Percentiles rank a stretch among this genome's conserved stretches.
These are phyloP conservation scores for Podaxis pistillaris DNA, from an alignment of 768 basidiomycete genomes.

Conservation along the genomic window DNA sequence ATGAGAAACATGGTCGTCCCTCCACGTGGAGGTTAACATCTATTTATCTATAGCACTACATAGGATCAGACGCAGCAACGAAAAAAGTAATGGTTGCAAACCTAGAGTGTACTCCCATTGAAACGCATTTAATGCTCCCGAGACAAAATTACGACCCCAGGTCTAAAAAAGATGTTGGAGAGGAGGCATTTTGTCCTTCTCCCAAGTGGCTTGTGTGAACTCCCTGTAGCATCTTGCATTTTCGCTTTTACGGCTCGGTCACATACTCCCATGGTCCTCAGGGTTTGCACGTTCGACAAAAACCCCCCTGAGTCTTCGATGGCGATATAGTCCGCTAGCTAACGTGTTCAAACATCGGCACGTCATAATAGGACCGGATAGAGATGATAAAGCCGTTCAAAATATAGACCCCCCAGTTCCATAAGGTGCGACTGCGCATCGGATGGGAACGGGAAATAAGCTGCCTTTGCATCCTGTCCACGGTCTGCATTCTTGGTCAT, in stretches of 20 bases:
- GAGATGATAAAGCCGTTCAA: neutral
- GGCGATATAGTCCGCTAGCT: neutral
- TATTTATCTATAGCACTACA: constrained; percentile 7
- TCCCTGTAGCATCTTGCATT: neutral
- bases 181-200: neutral
- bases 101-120: neutral
- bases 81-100: neutral
- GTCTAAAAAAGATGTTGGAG: neutral
- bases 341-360: neutral
- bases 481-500: constrained; percentile 9
- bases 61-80: neutral
- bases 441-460: neutral
- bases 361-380: neutral
- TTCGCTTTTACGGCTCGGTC: neutral
- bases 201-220: neutral
- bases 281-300: neutral
- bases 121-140: constrained; percentile 6
- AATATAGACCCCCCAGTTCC: neutral
- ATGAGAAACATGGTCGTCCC: neutral
- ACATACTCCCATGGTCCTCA: neutral
- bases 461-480: neutral
- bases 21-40: constrained; percentile 12
- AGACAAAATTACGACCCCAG: neutral
- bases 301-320: neutral
- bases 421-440: neutral